A percentile compares a stretch with the other conserved stretches of the same genome.
phyloP scores from a whole-genome alignment of 495 filamentous ascomycete genomes.

The Beverwykella pulmonaria region DNA sequence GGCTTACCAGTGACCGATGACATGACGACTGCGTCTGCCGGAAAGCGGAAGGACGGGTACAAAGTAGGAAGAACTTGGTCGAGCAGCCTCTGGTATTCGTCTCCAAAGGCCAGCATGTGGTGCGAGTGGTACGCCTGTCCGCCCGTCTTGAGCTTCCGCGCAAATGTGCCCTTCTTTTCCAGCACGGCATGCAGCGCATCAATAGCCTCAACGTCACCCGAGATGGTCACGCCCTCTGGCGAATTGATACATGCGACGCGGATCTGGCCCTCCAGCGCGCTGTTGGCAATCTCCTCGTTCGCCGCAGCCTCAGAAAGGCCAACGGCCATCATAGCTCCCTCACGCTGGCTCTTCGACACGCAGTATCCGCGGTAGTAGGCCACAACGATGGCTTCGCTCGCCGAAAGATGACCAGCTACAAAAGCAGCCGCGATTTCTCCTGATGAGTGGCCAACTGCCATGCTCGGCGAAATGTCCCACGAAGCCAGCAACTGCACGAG shows the following conservation, averaged over 20 bases:
- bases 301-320: background rate
- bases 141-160: conserved; percentile 2
- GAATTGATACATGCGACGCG: conserved; percentile 15
- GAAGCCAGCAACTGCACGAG: conserved; percentile 5
- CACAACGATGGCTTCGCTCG: background rate
- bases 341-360: background rate
- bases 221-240: conserved; percentile 14
- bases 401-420: conserved; percentile 13
- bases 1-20: background rate
- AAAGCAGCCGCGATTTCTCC: conserved; percentile 33
- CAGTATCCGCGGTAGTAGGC: conserved; percentile 18
- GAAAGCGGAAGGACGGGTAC: background rate
- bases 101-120: conserved; percentile 5
- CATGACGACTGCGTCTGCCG: too few relatives aligned
- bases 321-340: conserved; percentile 24
- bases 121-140: conserved; percentile 25
- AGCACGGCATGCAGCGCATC: background rate
- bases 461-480: background rate
- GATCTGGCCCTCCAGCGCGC: background rate
- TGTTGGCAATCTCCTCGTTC: background rate
- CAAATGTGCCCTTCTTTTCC: background rate
- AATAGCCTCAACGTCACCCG: conserved; percentile 9
- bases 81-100: background rate
- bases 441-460: conserved; percentile 19
- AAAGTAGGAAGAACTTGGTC: background rate